Evolutionary conservation across 495 filamentous ascomycete genomes (phyloP).

Genomic region (Hypoxylon trugodes): DNA sequence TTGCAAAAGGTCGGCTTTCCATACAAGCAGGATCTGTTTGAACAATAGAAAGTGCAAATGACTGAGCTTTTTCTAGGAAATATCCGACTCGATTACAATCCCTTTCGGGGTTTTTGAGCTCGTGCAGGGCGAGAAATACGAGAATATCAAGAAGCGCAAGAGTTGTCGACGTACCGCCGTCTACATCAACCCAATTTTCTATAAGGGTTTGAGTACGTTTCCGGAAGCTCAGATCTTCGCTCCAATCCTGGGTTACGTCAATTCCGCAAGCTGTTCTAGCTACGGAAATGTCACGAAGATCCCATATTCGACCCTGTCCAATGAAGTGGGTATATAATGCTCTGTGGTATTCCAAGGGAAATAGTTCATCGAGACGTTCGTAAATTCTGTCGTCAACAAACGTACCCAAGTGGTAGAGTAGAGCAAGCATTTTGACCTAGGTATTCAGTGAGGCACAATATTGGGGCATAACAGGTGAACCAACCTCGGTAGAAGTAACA

Average conservation of each 20-base stretch:
- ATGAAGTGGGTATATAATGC: slow-evolving; percentile 3
- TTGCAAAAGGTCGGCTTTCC: slow-evolving; percentile 14
- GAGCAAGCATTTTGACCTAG: slow-evolving; percentile 22
- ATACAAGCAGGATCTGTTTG: slow-evolving; percentile 9
- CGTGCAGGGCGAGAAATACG: background rate
- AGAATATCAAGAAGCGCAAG: slow-evolving; percentile 24
- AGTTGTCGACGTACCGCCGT: slow-evolving; percentile 6
- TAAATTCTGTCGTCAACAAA: background rate
- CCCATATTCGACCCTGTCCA: slow-evolving; percentile 27
- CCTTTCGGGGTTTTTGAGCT: background rate
- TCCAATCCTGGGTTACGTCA: slow-evolving; percentile 2
- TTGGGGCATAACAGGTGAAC: background rate
- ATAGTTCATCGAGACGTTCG: background rate
- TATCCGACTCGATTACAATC: background rate
- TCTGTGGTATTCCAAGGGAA: background rate
- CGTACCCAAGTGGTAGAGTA: background rate
- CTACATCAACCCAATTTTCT: slow-evolving; percentile 9
- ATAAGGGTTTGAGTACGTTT: background rate
- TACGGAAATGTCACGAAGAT: slow-evolving; percentile 19
- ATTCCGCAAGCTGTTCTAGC: background rate
- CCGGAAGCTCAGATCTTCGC: background rate
- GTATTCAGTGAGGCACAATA: background rate
- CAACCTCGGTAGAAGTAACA: slow-evolving; percentile 22
- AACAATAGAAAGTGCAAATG: slow-evolving; percentile 14
- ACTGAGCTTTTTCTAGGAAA: background rate